Base-by-base conservation (phyloP, 2,329 filamentous ascomycete genomes). In the Biscogniauxia sp. region DNA sequence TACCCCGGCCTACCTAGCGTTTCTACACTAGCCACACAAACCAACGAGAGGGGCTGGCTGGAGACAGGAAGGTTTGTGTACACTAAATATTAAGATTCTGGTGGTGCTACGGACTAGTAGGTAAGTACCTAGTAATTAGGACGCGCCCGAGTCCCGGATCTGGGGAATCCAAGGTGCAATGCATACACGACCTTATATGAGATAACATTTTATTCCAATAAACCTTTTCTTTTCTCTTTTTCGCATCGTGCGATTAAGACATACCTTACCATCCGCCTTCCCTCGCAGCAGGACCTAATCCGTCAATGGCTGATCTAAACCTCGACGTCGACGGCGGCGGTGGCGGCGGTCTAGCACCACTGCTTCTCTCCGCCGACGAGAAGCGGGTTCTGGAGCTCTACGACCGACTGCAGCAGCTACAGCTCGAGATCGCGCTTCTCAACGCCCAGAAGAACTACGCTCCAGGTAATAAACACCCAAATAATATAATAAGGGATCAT, bases 341-440 rank as follows among this genome's bases (percentile, higher is more conserved):
- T 32, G 28, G 26, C 9, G 64, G 76, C 37, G 64, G 76, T 26
- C 61, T 68, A 19, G 66, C 72, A 7, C 58, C 76, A 61, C 79
- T 87, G 45, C 79, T 82, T 7, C 79, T 94, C 51, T 90, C 88
- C 1, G 81, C 85, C 41, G 81, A 84, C 61, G 92, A 96, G 75
- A 78, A 82, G 68, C 81, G 82, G 64, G 82, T 89, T 26, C 79
- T 95, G 41, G 82, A 86, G 50, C 82, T 93, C 54, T 90, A 92
- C 75, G 88, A 93, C 72, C 83, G 84, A 66, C 78, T 92, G 25
- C 86, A 89, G 69, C 86, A 91, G 72, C 80, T 93, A 52, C 85
- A 88, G 69, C 77, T 94, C 20, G 88, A 95, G 76, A 84, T 88
- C 58, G 88, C 88, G 45, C 80, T 95, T 49, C 75, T 93, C 13